Base-by-base conservation (phyloP, 371 early-diverging fungal genomes). In the Parasitella parasitica region DNA sequence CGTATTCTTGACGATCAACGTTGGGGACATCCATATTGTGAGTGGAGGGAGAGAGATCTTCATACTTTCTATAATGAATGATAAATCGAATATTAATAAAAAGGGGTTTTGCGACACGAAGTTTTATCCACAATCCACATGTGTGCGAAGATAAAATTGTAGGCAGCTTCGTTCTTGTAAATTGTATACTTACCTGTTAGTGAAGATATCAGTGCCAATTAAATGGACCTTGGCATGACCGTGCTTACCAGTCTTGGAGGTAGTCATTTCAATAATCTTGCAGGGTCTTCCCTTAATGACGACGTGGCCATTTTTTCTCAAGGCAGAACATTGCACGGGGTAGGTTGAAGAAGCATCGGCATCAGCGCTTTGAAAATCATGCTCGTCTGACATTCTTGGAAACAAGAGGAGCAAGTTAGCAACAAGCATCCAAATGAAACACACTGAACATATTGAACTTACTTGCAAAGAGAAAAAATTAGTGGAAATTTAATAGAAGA, bases 1-100 rank as follows among this genome's bases (percentile, higher is more conserved):
- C 61, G 86, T 85, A 97, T 76, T 97, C 97, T 49, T 69, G 77
- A 82, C 96, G 94, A 71, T 24, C 61, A 71, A 98, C 93, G 85
- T 94, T 87, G 77, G 98, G 98, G 60, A 98, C 98, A 69, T 97
- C 94, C 96, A 98, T 96, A 92, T 98, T 98, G 91, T 97, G 97
- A 82, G 98, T 98, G 75, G 98, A 98, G 72, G 98, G 98, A 69
- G 95, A 97, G 73, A 98, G 79, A 86, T 98, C 98, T 85, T 95
- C 94, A 68, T 83, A 83, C 81, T 91, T 84, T 84, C 87, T 78
- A 37, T 68, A 22, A 30, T 20, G 43, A 35, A 32, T 20, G 52
- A 22, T n/a, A 57, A 37, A 54, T 32, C 6, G 27, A 8, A n/a
- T n/a, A n/a, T 49, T 49, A 49, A n/a, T 28, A 27, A 49, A 24